Percentiles rank a stretch among this genome's conserved stretches.
Evolutionary conservation across 2,329 filamentous ascomycete species (phyloP).

Genomic region (Calonectria montana): DNA sequence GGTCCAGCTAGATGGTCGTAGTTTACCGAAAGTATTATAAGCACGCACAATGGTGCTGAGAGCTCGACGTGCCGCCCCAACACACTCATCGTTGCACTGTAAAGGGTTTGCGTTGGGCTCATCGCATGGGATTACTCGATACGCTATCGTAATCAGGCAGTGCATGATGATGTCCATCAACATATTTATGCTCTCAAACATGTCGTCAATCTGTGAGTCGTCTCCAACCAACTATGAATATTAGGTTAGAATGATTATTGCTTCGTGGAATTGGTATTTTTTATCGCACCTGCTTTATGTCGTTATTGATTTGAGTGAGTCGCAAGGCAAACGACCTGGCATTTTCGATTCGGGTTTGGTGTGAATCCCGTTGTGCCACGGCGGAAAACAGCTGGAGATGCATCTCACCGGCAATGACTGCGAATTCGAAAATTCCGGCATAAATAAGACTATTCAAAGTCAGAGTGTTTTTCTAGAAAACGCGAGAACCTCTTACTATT

Average conservation of each 20-base stretch:
- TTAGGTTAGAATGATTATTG: not conserved
- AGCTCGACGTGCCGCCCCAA: not conserved
- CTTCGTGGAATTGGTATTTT: not conserved
- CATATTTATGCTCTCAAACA: not conserved
- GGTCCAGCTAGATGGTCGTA: not conserved
- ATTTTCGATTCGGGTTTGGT: not conserved
- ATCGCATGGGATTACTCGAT: not conserved
- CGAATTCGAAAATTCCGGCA: not conserved
- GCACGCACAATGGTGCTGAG: not conserved
- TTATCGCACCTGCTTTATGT: not conserved
- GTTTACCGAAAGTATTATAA: not conserved
- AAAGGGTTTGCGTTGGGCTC: not conserved
- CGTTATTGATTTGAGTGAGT: not conserved
- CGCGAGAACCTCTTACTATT: not conserved
- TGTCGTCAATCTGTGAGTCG: not conserved
- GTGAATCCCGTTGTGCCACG: not conserved
- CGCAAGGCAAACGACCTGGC: not conserved
- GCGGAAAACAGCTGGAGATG: not conserved
- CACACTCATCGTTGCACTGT: not conserved
- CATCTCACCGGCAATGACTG: not conserved
- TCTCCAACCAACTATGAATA: not conserved
- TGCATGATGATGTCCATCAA: not conserved
- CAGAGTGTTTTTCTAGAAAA: not conserved
- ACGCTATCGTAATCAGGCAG: not conserved
- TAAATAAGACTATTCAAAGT: not conserved